Evolutionary conservation across 2,329 filamentous ascomycete genomes (phyloP).

Genomic region (Cercospora berteroae): DNA sequence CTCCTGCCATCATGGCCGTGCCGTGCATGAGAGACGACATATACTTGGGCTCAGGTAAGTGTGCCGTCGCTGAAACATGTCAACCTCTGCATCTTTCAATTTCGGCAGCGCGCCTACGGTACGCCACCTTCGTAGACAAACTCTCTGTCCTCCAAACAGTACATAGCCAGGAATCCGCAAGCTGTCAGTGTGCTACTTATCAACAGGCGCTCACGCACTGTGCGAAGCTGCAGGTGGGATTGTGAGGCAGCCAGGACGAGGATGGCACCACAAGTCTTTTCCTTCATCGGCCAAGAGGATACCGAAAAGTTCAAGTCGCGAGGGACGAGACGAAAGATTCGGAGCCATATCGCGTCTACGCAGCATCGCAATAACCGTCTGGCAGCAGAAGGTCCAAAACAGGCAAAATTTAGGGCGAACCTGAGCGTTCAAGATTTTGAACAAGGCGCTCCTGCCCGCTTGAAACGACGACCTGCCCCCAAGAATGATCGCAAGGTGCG

Average conservation of each 20-base stretch:
- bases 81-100: background rate
- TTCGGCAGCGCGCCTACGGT: background rate
- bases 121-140: background rate
- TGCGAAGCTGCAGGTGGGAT: background rate
- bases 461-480: background rate
- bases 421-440: background rate
- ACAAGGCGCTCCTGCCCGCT: background rate
- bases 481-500: background rate
- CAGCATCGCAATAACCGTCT: background rate
- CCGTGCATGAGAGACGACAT: background rate
- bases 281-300: background rate
- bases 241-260: background rate
- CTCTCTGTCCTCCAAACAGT: background rate
- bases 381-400: background rate
- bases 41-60: background rate
- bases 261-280: background rate
- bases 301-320: background rate
- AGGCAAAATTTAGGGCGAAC: background rate
- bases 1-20: background rate
- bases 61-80: background rate
- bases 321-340: background rate
- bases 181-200: too few species aligned
- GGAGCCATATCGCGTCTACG: background rate
- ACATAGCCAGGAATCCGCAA: background rate
- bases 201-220: too few species aligned